Evolutionary conservation across 2,329 filamentous ascomycete species (phyloP), one percentile per base, ranked within the genome.

Genomic region (Diplodia corticola): DNA sequence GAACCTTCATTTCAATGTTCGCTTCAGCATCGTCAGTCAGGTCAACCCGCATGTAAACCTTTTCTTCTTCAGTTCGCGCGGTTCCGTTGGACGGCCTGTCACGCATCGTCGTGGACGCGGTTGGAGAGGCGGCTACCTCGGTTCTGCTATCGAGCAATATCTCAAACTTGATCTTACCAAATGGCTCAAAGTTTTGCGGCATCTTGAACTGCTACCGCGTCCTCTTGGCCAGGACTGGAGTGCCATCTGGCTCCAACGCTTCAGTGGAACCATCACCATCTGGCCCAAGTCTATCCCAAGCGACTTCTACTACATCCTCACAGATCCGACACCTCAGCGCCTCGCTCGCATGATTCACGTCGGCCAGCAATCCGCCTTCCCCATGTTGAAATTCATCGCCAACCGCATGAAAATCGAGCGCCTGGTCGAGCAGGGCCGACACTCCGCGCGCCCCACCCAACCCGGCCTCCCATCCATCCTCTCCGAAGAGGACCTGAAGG

Each of bases 11-110:
- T 99, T 99, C 83, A 98, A 98, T 77, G 95, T 98, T 77, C 97
- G 96, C 76, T 99, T 98, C 78, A 94, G 91, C 69, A 93, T 99
- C 69, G 95, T 90, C 61, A 88, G 85, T 7, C 86, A 89, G 80
- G 94, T 97, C 57, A 99, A 99, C 77, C 95, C 95, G 1, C 95
- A 99, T 77, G 94, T 99, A 78, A 98, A 97, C 73, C 88, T 98
- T 30, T 99, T 99, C 84, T 98, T 99, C 85, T 99, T 98, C 83
- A 95, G 91, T 33, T 96, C 93, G 0, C 87, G 95, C 35, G 95
- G 95, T 13, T 90, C 91, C 0, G 94, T 98, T 10, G 95, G 95
- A 5, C 89, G 92, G 63, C 95, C 95, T 24, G 53, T 68, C n/a
- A 63, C 63, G 28, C 57, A 64, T 35, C 61, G 68, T 33, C 55